phyloP scores from a whole-genome alignment of 805 yeast species.

The Yamadazyma takamatsuzukensis region DNA sequence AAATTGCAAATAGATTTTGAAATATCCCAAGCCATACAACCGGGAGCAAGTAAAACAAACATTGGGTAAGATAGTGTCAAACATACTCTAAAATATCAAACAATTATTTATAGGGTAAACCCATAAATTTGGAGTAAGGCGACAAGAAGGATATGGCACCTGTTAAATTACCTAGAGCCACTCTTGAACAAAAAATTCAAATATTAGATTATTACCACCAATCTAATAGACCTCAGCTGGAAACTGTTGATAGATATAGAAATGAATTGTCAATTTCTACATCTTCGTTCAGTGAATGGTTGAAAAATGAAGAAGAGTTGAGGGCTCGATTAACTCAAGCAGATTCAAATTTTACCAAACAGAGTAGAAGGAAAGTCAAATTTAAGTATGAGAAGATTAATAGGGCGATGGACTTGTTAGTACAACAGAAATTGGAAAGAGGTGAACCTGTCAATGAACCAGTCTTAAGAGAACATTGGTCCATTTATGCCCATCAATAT shows the following conservation, averaged over 20 bases:
- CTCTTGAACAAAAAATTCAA: slow-evolving; percentile 55
- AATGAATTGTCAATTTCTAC: slow-evolving; percentile 53
- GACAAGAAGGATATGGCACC: slow-evolving; percentile 8
- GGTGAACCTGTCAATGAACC: slow-evolving; percentile 53
- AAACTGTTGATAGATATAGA: slow-evolving; percentile 51
- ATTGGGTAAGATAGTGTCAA: background rate
- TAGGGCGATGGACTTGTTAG: slow-evolving; percentile 55
- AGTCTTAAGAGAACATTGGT: slow-evolving; percentile 54
- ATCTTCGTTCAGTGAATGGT: slow-evolving; percentile 59
- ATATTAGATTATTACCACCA: slow-evolving; percentile 50
- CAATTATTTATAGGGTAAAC: background rate
- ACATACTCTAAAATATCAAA: background rate
- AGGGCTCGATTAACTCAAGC: slow-evolving; percentile 41
- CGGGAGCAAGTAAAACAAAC: background rate
- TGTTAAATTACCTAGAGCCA: slow-evolving; percentile 43
- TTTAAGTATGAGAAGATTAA: slow-evolving; percentile 58
- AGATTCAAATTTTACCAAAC: slow-evolving; percentile 26
- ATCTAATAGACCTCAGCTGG: slow-evolving; percentile 51
- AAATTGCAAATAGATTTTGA: no score
- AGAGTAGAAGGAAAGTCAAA: slow-evolving; percentile 43
- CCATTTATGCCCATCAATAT: slow-evolving; percentile 47
- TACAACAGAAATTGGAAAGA: slow-evolving; percentile 39
- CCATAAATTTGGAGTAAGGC: background rate
- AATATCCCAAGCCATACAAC: no score
- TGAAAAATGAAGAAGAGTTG: slow-evolving; percentile 50